Percentiles rank a stretch among this genome's conserved stretches.
Evolutionary conservation across 2,329 filamentous ascomycete species (phyloP).

Genomic region (Fusarium goolgardi): DNA sequence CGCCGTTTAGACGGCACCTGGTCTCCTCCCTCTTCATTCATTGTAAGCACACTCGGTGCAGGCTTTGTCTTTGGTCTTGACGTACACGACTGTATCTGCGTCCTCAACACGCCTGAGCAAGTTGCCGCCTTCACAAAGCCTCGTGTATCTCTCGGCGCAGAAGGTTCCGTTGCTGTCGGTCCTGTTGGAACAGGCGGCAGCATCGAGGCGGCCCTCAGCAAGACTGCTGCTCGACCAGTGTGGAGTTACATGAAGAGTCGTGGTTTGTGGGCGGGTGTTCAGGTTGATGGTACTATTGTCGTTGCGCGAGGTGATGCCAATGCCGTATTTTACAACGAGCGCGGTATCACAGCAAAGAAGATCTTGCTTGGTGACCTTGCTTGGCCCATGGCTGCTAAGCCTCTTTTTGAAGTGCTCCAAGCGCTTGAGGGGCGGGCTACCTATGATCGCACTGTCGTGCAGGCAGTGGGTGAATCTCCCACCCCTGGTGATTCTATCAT

Average conservation of each 20-base stretch:
- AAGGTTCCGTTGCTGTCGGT: slow-evolving; percentile 73
- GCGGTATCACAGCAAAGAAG: slow-evolving; percentile 51
- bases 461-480: slow-evolving; percentile 44
- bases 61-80: slow-evolving; percentile 79
- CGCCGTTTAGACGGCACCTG: slow-evolving; percentile 69
- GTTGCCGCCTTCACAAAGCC: slow-evolving; percentile 75
- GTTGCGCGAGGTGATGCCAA: slow-evolving; percentile 83
- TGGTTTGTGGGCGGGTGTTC: slow-evolving; percentile 81
- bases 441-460: slow-evolving; percentile 45
- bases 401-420: slow-evolving; percentile 55
- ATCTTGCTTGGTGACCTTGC: slow-evolving; percentile 54
- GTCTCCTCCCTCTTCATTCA: slow-evolving; percentile 78
- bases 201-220: slow-evolving; percentile 55
- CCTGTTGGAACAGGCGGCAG: slow-evolving; percentile 71
- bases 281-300: slow-evolving; percentile 83
- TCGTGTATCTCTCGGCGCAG: slow-evolving; percentile 75
- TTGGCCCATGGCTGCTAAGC: slow-evolving; percentile 55
- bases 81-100: slow-evolving; percentile 80
- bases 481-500: slow-evolving; percentile 30
- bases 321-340: slow-evolving; percentile 77
- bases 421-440: slow-evolving; percentile 52
- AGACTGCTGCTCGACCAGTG: slow-evolving; percentile 65
- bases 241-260: slow-evolving; percentile 87
- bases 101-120: slow-evolving; percentile 76
- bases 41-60: slow-evolving; percentile 75